Conservation (phyloP, 768 basidiomycete species). For the Pisolithus orientalis region DNA sequence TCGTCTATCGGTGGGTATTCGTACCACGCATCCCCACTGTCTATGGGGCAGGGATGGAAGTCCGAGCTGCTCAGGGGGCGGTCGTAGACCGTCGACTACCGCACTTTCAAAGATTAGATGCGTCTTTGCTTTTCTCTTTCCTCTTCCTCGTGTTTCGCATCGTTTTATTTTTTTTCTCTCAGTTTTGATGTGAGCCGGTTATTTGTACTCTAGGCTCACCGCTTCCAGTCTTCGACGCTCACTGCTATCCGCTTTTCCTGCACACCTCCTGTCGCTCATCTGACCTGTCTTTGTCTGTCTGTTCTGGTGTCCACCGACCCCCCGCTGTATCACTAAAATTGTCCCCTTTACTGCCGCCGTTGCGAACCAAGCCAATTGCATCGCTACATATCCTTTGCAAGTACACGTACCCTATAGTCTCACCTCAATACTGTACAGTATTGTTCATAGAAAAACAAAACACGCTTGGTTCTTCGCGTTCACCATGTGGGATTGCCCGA, state of each 20-base stretch:
- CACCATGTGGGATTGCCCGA: too few species aligned
- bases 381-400: slow-evolving; percentile 22
- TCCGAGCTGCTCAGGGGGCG: slow-evolving; percentile 36
- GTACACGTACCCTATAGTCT: slow-evolving; percentile 25
- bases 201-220: not conserved
- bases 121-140: slow-evolving; percentile 6
- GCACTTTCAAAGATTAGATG: not conserved
- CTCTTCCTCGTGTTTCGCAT: slow-evolving; percentile 8
- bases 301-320: not conserved
- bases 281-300: not conserved
- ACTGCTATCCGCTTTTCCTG: not conserved
- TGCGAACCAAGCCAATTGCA: not conserved
- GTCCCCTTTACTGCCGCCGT: not conserved
- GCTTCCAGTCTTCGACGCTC: not conserved
- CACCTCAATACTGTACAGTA: slow-evolving; percentile 26
- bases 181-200: not conserved
- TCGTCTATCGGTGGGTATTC: slow-evolving; percentile 35
- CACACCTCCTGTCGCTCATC: not conserved
- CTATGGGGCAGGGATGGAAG: slow-evolving; percentile 43
- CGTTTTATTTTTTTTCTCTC: not conserved
- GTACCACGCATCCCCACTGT: slow-evolving; percentile 32
- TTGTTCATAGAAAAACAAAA: slow-evolving; percentile 20
- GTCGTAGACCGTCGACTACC: slow-evolving; percentile 13
- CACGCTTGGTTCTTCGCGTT: not conserved
- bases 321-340: not conserved